Evolutionary conservation across 306 rosid species (phyloP), one percentile per base, ranked within the genome.

Genomic region (Cucumis hystrix): DNA sequence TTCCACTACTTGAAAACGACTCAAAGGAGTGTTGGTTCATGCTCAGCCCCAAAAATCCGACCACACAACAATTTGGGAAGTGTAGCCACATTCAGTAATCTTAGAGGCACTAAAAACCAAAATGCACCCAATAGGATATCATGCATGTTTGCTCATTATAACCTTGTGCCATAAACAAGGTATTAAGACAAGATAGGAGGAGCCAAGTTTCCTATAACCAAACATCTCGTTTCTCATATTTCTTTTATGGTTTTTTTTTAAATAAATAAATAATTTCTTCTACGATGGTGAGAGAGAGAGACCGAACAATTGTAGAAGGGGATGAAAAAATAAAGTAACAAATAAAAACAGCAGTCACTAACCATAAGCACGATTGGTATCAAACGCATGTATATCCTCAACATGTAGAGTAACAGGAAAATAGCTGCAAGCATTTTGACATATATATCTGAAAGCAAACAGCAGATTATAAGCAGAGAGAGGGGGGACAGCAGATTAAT

Each of bases 281-380:
- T 52, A 52, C 57, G 20, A 4, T 52, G 57, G 5, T 52, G 57
- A 52, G 20, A 52, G 57, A 52, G 18, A 16, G 57, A 52, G 14
- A 49, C 3, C 57, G n/a, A 52, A 52, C 57, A 52, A 52, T 52
- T 52, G 57, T 52, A 52, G 57, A 52, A 52, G 2, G 57, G 57
- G 57, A 52, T 6, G 20, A 16, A 16, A 16, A 35, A 28, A 28
- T 28, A 28, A 28, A 28, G 30, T 1, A 25, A 6, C 0, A 61
- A 61, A 61, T 7, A 5, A 28, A 63, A 63, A 16, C 41, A 30
- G 70, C 88, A 65, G 81, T 23, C 33, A 77, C 80, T 63, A 62
- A 89, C 98, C 96, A 84, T 94, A 94, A 79, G 93, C 80, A 23
- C 93, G 91, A 84, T 87, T 80, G 56, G 97, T 88, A 85, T 85